Evolutionary conservation across 2,329 filamentous ascomycete genomes (phyloP).

Genomic region (Aspergillus tamarii): DNA sequence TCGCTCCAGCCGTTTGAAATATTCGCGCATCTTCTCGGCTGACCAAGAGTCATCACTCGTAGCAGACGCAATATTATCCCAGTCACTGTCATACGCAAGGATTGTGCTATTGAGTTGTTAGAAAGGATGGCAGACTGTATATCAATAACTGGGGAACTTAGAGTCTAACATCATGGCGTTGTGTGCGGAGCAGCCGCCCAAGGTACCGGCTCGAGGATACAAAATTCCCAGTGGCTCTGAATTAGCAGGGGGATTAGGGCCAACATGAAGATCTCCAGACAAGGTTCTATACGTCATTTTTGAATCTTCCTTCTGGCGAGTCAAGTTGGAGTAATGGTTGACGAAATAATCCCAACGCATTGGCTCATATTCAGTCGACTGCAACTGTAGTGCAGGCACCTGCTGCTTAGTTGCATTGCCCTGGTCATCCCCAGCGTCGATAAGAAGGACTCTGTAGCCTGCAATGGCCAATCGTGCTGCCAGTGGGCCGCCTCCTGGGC

Average conservation of each 20-base stretch:
- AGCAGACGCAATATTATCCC: constrained; percentile 56
- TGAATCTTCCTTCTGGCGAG: constrained; percentile 57
- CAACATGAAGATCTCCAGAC: constrained; percentile 58
- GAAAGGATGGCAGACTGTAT: neutral
- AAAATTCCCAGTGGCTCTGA: constrained; percentile 56
- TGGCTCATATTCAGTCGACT: constrained; percentile 58
- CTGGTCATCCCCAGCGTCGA: constrained; percentile 64
- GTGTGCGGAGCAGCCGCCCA: constrained; percentile 64
- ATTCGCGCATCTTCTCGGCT: constrained; percentile 58
- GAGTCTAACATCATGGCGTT: constrained; percentile 57
- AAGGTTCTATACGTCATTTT: constrained; percentile 62
- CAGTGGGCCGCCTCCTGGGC: constrained; percentile 62
- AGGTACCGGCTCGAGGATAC: constrained; percentile 59
- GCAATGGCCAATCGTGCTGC: constrained; percentile 63
- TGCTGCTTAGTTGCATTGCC: constrained; percentile 55
- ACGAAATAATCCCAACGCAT: constrained; percentile 67
- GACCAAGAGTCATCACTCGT: constrained; percentile 64
- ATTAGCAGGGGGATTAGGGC: constrained; percentile 54
- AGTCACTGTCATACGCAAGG: constrained; percentile 62
- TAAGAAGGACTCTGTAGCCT: constrained; percentile 63
- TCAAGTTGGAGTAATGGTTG: constrained; percentile 61
- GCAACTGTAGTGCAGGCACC: constrained; percentile 58
- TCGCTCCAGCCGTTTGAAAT: constrained; percentile 58
- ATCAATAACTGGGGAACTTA: neutral
- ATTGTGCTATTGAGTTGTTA: constrained; percentile 43